Evolutionary conservation across 148 eudicot genomes (phyloP).

Genomic region (Dysphania ambrosioides): DNA sequence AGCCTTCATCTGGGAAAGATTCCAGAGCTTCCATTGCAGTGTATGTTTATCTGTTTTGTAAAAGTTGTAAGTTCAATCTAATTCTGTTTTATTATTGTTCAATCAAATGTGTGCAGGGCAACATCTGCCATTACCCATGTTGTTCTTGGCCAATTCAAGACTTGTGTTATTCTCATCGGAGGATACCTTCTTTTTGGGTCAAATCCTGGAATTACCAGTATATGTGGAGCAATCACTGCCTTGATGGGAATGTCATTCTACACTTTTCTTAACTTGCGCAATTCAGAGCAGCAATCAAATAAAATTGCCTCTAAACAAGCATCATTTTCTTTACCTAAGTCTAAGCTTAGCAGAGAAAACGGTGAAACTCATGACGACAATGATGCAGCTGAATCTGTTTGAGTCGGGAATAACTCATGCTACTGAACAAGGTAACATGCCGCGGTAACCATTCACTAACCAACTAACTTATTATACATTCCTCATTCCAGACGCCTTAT

Average conservation of each 20-base stretch:
- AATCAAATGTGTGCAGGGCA: slow-evolving; percentile 46
- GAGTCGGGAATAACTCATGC: neutral
- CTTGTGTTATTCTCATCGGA: slow-evolving; percentile 89
- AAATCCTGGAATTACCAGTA: slow-evolving; percentile 76
- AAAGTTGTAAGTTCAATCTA: neutral
- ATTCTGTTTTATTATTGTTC: neutral
- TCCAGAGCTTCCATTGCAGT: neutral
- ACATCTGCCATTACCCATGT: slow-evolving; percentile 92
- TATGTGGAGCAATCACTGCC: slow-evolving; percentile 75
- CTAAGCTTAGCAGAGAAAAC: slow-evolving; percentile 70
- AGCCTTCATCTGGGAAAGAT: neutral
- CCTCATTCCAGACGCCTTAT: neutral
- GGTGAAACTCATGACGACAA: slow-evolving; percentile 38
- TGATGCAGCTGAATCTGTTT: slow-evolving; percentile 51
- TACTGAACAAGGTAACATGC: neutral
- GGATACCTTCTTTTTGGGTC: slow-evolving; percentile 81
- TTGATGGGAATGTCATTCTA: slow-evolving; percentile 78
- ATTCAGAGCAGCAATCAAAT: slow-evolving; percentile 43
- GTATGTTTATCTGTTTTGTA: neutral
- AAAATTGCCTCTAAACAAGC: slow-evolving; percentile 46
- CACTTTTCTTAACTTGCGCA: slow-evolving; percentile 62
- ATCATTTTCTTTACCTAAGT: slow-evolving; percentile 49
- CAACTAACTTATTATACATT: neutral
- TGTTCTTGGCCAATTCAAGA: slow-evolving; percentile 92
- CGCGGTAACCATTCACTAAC: slow-evolving; percentile 20